Base-by-base conservation (phyloP, 2,329 filamentous ascomycete species). In the Diaporthe amygdali region DNA sequence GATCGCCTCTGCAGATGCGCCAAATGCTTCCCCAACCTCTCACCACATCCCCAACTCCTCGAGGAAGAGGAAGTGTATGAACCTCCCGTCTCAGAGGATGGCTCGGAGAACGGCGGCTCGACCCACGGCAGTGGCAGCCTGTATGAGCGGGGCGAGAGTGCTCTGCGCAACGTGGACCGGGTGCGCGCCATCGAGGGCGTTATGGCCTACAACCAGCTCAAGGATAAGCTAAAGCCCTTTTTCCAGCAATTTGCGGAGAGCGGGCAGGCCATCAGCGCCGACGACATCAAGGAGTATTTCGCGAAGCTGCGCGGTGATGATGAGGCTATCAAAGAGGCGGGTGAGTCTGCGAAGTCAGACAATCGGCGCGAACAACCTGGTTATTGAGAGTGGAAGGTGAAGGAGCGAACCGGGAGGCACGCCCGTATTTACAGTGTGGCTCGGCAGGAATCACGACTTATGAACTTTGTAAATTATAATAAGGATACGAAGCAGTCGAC, bases 211-310 rank as follows among this genome's bases (percentile, higher is more conserved):
- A 98, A 98, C 77, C 93, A 97, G 77, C 88, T 99, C 72, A 96
- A 97, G 79, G 95, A 98, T 78, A 95, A 96, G 79, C 90, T 99
- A n/a, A 97, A 96, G 85, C 92, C 92, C 0, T 98, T 99, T 80
- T 90, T 99, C 77, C 91, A 95, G 82, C 93, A 97, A 52, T 99
- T 97, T 80, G 96, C 96, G 0, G 94, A 98, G 79, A 97, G 92
- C 74, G 96, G 96, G 1, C 86, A 93, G 81, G 91, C 94, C 0
- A 95, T 99, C 27, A 92, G 94, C 1, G 96, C 96, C 1, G 96
- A 99, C 79, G 95, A 98, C 82, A 96, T 99, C 82, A 99, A 98
- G 82, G 90, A 90, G 2, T 97, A 98, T 80, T 99, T 99, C 87
- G 96, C 96, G 66, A 96, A 96, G 84, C 83, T 99, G 76, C 89